These are phyloP conservation scores for Saccharomycopsis sp. DNA, from an alignment of 805 yeast genomes.

Conservation along the genomic window DNA sequence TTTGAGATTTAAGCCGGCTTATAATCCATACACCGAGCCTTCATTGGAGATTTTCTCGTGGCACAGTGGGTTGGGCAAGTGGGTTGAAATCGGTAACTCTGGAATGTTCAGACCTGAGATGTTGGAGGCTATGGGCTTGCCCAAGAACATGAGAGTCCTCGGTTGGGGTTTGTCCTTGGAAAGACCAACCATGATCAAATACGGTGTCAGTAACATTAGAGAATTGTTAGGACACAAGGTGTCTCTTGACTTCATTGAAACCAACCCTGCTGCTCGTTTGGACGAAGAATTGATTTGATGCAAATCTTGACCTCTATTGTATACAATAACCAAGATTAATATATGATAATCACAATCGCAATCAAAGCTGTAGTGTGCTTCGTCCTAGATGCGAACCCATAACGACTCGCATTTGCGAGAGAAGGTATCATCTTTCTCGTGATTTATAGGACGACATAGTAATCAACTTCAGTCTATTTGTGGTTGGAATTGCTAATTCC, in stretches of 20 bases:
- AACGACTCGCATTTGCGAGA: too few relatives aligned
- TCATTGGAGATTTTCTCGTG: constrained; percentile 95
- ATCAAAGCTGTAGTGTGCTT: too few relatives aligned
- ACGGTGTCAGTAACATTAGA: constrained; percentile 91
- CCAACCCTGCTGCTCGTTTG: constrained; percentile 95
- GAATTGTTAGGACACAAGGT: constrained; percentile 97
- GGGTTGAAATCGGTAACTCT: constrained; percentile 99
- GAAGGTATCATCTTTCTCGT: too few relatives aligned
- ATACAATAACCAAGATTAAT: too few relatives aligned
- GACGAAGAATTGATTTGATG: constrained; percentile 65
- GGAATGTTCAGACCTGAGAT: constrained; percentile 99
- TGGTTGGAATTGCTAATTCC: too few relatives aligned
- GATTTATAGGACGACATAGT: too few relatives aligned
- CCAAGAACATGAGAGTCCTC: constrained; percentile 84
- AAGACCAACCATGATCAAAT: constrained; percentile 99
- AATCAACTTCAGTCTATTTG: too few relatives aligned
- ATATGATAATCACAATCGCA: too few relatives aligned
- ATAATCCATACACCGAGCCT: constrained; percentile 99
- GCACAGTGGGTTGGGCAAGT: constrained; percentile 88
- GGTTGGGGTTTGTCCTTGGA: constrained; percentile 98
- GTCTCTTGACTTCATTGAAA: constrained; percentile 85
- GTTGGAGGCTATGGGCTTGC: constrained; percentile 98
- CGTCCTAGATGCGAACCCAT: too few relatives aligned
- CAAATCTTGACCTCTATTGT: too few relatives aligned
- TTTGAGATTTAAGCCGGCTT: constrained; percentile 96